These are phyloP conservation scores for Solanum pinnatisectum DNA, from an alignment of 257 asterid genomes.

Conservation along the genomic window DNA sequence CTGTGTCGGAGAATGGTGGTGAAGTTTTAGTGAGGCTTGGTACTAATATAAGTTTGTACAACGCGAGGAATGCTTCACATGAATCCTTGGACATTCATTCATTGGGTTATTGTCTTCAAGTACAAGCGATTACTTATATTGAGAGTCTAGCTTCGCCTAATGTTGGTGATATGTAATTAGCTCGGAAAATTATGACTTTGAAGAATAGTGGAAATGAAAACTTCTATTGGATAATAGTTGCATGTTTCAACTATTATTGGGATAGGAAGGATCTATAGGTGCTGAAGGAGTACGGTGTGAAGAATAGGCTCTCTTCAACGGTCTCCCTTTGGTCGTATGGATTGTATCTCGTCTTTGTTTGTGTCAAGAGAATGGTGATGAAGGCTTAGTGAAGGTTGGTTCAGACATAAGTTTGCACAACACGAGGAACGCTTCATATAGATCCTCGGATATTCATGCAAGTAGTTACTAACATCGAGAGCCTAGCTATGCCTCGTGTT, in stretches of 20 bases:
- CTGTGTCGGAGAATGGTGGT: constrained; percentile 15
- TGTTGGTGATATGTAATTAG: not conserved
- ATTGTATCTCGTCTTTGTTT: not conserved
- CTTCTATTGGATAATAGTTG: not conserved
- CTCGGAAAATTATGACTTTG: not conserved
- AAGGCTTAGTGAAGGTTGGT: not conserved
- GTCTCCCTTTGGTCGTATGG: not conserved
- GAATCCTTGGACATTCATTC: not conserved
- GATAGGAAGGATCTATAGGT: constrained; percentile 10
- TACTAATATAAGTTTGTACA: constrained; percentile 2
- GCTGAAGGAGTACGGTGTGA: constrained; percentile 20
- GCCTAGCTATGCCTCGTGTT: constrained; percentile 10
- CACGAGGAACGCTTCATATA: not conserved
- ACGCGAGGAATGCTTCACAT: not conserved
- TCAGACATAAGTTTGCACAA: not conserved
- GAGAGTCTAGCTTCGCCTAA: constrained; percentile 22
- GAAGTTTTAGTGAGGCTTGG: constrained; percentile 6
- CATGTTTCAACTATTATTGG: not conserved
- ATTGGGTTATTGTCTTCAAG: not conserved
- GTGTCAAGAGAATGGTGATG: constrained; percentile 8
- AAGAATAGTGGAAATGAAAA: not conserved
- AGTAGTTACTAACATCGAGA: constrained; percentile 12
- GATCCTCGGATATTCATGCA: not conserved
- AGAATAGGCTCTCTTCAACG: not conserved
- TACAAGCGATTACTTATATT: constrained; percentile 4